Conservation (phyloP, 768 basidiomycete species). For the Ephemerocybe angulata region DNA sequence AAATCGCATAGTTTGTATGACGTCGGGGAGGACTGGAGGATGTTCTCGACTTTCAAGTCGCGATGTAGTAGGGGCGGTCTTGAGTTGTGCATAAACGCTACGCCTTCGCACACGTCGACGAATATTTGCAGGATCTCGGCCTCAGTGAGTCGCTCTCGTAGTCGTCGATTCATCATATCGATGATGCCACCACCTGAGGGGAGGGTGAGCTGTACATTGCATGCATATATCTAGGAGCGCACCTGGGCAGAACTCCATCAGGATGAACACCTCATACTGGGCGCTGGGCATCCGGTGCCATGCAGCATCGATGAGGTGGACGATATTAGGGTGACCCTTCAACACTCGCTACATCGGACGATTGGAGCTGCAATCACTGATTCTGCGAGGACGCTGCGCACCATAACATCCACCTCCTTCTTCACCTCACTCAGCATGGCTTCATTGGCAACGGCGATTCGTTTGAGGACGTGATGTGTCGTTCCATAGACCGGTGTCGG, state of each 20-base stretch:
- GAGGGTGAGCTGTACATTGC: conserved; percentile 9
- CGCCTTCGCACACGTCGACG: conserved; percentile 94
- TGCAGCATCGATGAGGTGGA: conserved; percentile 93
- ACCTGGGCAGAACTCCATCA: conserved; percentile 98
- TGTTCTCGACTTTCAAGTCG: conserved; percentile 98
- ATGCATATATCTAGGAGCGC: conserved; percentile 17
- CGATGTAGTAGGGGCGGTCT: conserved; percentile 90
- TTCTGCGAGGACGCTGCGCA: conserved; percentile 32
- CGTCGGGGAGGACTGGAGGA: conserved; percentile 79
- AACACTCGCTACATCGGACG: conserved; percentile 65
- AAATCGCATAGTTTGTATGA: conserved; percentile 98
- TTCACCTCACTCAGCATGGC: conserved; percentile 88
- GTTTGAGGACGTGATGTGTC: conserved; percentile 94
- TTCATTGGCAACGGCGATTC: conserved; percentile 90
- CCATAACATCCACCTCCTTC: conserved; percentile 99
- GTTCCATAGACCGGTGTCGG: conserved; percentile 84
- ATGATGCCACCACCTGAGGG: conserved; percentile 90
- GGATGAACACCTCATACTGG: conserved; percentile 91
- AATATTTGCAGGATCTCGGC: conserved; percentile 97
- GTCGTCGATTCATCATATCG: conserved; percentile 98
- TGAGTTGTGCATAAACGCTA: conserved; percentile 94
- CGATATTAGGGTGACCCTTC: conserved; percentile 92
- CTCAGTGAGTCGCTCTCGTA: conserved; percentile 92
- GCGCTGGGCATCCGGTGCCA: conserved; percentile 84
- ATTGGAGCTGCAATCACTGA: conserved; percentile 25